Evolutionary conservation across 148 eudicot species (phyloP).

Genomic region (Arctostaphylos glauca): DNA sequence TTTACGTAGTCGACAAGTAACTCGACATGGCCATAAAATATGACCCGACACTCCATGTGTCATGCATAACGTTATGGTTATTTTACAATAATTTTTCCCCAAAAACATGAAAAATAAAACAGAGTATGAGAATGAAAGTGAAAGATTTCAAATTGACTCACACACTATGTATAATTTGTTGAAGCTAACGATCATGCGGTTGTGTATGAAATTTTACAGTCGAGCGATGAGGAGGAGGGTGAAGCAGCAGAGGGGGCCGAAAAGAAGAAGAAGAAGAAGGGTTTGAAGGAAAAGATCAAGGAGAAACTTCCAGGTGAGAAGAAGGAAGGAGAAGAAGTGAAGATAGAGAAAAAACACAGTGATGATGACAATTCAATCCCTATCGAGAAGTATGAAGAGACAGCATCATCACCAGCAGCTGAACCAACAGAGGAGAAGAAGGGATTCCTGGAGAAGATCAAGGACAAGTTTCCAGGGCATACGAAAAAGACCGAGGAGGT

Average conservation of each 20-base stretch:
- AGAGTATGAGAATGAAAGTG: neutral
- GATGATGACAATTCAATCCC: neutral
- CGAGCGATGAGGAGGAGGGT: constrained; percentile 54
- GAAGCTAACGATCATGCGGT: neutral
- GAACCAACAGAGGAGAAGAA: constrained; percentile 31
- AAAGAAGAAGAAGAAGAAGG: constrained; percentile 36
- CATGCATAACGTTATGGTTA: too few relatives aligned
- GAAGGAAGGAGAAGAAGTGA: neutral
- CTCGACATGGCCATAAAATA: too few relatives aligned
- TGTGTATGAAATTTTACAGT: constrained; percentile 29
- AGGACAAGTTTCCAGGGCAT: constrained; percentile 57
- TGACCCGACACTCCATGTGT: too few relatives aligned
- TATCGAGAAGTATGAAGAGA: constrained; percentile 13
- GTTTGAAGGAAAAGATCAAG: constrained; percentile 28
- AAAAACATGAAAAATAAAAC: neutral
- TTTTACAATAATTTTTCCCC: too few relatives aligned
- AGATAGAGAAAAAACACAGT: neutral
- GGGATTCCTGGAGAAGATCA: constrained; percentile 51
- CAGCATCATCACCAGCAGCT: neutral
- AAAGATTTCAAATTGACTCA: neutral
- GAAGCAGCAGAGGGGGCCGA: constrained; percentile 25
- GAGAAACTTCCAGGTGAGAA: neutral
- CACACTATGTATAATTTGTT: neutral
- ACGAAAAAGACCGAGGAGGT: constrained; percentile 29
- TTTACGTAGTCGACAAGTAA: too few relatives aligned